Conservation (phyloP, 1,284 basidiomycete species). For the Sporisorium sorghi region DNA sequence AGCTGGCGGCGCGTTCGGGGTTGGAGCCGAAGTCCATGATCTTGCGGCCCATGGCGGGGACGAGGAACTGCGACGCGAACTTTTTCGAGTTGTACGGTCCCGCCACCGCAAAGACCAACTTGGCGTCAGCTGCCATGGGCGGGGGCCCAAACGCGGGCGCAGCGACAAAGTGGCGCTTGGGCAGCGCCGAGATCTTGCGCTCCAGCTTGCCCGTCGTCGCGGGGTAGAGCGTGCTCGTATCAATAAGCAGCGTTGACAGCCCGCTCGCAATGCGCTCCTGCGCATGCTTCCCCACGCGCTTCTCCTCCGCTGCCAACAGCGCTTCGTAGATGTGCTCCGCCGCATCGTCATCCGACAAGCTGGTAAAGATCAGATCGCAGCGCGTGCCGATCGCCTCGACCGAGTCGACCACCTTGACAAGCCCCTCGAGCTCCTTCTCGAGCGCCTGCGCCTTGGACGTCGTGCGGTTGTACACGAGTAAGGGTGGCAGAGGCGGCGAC, state of each 20-base stretch:
- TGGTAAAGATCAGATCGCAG: conserved; percentile 85
- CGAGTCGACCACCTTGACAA: conserved; percentile 74
- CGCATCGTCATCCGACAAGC: conserved; percentile 79
- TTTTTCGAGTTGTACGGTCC: conserved; percentile 88
- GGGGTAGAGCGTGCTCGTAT: conserved; percentile 58
- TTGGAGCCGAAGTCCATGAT: conserved; percentile 75
- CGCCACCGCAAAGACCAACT: conserved; percentile 81
- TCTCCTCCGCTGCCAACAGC: conserved; percentile 73
- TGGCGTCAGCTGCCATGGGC: conserved; percentile 76
- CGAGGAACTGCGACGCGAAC: conserved; percentile 77
- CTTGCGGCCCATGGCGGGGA: conserved; percentile 83
- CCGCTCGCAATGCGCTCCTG: conserved; percentile 55
- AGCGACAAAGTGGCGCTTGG: conserved; percentile 78
- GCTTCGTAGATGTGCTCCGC: conserved; percentile 78
- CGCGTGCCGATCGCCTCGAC: conserved; percentile 75
- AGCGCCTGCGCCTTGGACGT: conserved; percentile 74
- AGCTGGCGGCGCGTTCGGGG: conserved; percentile 77
- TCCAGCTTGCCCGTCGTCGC: conserved; percentile 75
- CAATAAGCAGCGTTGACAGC: conserved; percentile 40
- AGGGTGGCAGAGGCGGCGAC: conserved; percentile 47
- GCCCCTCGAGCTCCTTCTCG: conserved; percentile 73
- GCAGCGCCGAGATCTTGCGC: conserved; percentile 75
- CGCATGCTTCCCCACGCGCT: conserved; percentile 67
- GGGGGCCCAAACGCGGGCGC: conserved; percentile 79
- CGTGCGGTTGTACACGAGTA: conserved; percentile 77